Evolutionary conservation across 805 yeast genomes (phyloP), one percentile per base, ranked within the genome.

Genomic region (Lipomyces lipofer): DNA sequence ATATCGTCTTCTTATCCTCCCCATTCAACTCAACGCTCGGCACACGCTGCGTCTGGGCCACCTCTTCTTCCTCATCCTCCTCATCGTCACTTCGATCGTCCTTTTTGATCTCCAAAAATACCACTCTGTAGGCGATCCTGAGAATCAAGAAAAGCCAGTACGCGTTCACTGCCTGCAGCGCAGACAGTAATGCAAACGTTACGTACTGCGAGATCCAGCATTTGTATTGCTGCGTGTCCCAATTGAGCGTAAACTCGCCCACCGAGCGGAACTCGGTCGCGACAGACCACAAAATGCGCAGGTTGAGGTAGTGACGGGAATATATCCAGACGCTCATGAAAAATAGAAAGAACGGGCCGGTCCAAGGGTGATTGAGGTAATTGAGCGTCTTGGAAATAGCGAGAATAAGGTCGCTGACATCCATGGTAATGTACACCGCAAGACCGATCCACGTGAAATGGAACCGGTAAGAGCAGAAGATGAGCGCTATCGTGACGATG

Each of bases 391-490:
- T 94, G 27, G 97, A 88, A 3, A 76, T 64, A 5, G 97, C 85
- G 62, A 94, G 75, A 72, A 90, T 87, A 71, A 89, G 83, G 74
- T 94, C 99, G 15, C 96, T 86, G 35, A 90, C 78, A 71, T 94
- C 99, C 99, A 94, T 94, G 22, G 98, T 89, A 64, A 94, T 80
- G 70, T 88, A 94, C 49, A 94, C 81, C 15, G 86, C 87, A 32
- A 94, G 70, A 4, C 99, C 99, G 80, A 94, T 92, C 83, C 95
- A 88, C 13, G 96, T 88, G 76, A 90, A 94, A 71, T 94, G 97
- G 78, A 94, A 94, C 63, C 91, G 81, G 71, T 94, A 92, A 9
- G 96, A 88, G 51, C 81, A 76, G 81, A 86, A 85, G 65, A 94
- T 90, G 63, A 94, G 79, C 3, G 89, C 81, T 69, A 94, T 83